Percentiles rank a stretch among this genome's conserved stretches.
Conservation (phyloP, 768 basidiomycete species). For the Hydnomerulius pinastri region DNA sequence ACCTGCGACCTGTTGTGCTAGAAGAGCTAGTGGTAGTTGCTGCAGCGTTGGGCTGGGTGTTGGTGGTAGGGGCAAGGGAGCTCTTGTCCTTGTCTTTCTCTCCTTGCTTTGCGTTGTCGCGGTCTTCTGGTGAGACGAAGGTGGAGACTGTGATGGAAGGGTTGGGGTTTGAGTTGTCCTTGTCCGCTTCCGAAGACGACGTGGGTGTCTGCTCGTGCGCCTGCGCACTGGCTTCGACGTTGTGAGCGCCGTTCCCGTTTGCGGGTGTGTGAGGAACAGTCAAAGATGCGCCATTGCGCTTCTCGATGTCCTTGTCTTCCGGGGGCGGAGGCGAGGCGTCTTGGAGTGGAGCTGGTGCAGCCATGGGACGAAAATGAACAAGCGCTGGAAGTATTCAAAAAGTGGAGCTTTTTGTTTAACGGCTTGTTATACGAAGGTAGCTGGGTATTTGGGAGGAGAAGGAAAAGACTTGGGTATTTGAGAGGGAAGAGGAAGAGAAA, state of each 20-base stretch:
- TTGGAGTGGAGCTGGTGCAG: slow-evolving; percentile 16
- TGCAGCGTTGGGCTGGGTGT: slow-evolving; percentile 41
- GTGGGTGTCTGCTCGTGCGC: slow-evolving; percentile 31
- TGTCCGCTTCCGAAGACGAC: slow-evolving; percentile 38
- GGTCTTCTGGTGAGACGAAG: slow-evolving; percentile 35
- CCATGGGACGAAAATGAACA: slow-evolving; percentile 19
- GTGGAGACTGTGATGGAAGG: slow-evolving; percentile 36
- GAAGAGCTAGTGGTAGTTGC: slow-evolving; percentile 23
- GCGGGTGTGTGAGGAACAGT: slow-evolving; percentile 19
- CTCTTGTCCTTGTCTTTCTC: slow-evolving; percentile 49
- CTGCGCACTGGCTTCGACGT: slow-evolving; percentile 22
- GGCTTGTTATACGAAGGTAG: too few species aligned
- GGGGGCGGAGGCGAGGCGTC: slow-evolving; percentile 17
- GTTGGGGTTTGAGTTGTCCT: slow-evolving; percentile 36
- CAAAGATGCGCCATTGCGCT: slow-evolving; percentile 20
- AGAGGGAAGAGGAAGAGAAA: slow-evolving; percentile 15
- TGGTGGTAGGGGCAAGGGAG: slow-evolving; percentile 45
- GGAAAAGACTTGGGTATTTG: neutral
- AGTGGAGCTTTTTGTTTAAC: slow-evolving; percentile 1
- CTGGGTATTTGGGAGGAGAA: neutral
- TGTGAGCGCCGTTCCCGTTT: slow-evolving; percentile 27
- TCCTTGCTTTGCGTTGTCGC: slow-evolving; percentile 30
- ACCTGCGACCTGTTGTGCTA: slow-evolving; percentile 26
- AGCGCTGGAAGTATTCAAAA: slow-evolving; percentile 1
- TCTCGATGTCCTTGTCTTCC: slow-evolving; percentile 19